Evolutionary conservation across 345 rosid species (phyloP).

Genomic region (Triadica sebifera): DNA sequence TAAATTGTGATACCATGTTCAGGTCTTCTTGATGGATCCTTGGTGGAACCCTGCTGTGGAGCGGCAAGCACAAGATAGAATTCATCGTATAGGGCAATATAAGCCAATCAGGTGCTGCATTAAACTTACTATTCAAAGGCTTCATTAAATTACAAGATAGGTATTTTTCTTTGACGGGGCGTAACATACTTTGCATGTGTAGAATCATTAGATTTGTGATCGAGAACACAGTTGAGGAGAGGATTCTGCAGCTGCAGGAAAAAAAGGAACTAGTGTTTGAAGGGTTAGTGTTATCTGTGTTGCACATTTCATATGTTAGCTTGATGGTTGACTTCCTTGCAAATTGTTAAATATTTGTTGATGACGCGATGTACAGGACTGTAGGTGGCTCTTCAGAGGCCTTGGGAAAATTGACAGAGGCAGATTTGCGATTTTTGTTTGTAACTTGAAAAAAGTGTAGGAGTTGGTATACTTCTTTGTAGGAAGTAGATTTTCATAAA

Average conservation of each 20-base stretch:
- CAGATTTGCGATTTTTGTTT: constrained; percentile 74
- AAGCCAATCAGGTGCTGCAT: constrained; percentile 80
- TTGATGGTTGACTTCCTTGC: not conserved
- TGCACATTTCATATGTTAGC: not conserved
- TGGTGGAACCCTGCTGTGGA: constrained; percentile 99
- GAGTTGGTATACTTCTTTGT: not conserved
- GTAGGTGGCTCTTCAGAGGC: constrained; percentile 89
- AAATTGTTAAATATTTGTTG: not conserved
- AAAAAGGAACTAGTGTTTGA: constrained; percentile 96
- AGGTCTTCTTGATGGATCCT: constrained; percentile 99
- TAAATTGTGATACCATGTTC: not conserved
- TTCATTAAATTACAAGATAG: not conserved
- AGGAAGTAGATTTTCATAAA: not conserved
- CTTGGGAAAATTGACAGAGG: constrained; percentile 70
- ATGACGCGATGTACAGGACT: constrained; percentile 44
- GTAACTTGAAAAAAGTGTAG: constrained; percentile 31
- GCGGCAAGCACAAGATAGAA: constrained; percentile 95
- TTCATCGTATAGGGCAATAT: constrained; percentile 94
- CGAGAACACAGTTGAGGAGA: constrained; percentile 91
- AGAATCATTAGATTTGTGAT: constrained; percentile 87
- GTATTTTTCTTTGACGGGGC: constrained; percentile 7
- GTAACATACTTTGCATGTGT: constrained; percentile 7
- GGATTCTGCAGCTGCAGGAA: constrained; percentile 84
- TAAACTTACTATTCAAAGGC: constrained; percentile 5
- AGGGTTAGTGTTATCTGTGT: constrained; percentile 53